Conservation (phyloP, 2,329 filamentous ascomycete species). For the Xylaria sp. region DNA sequence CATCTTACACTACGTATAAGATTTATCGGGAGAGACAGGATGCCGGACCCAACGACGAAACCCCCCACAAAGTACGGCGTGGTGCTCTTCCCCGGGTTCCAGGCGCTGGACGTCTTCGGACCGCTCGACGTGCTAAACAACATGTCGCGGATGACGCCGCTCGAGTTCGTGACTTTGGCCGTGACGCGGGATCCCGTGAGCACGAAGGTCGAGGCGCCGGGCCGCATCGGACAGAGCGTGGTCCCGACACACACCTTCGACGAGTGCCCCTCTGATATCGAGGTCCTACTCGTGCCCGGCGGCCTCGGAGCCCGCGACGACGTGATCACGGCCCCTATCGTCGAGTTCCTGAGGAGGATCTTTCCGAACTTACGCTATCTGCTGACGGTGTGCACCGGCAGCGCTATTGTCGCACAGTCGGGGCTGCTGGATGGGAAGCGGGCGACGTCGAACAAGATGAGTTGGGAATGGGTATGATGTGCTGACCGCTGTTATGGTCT, state of each 20-base stretch:
- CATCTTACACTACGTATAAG: background rate
- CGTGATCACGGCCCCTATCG: constrained; percentile 49
- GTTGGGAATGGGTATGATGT: constrained; percentile 59
- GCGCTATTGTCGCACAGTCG: constrained; percentile 66
- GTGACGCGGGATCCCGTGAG: constrained; percentile 56
- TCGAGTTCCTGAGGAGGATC: constrained; percentile 59
- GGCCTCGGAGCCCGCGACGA: constrained; percentile 61
- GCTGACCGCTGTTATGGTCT: background rate
- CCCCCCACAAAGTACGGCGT: constrained; percentile 54
- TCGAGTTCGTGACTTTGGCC: constrained; percentile 57
- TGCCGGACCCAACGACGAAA: constrained; percentile 18
- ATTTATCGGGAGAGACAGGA: constrained; percentile 2
- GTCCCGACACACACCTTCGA: constrained; percentile 64
- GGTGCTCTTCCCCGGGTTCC: constrained; percentile 58
- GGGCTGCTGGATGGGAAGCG: constrained; percentile 69
- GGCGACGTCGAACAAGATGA: constrained; percentile 75
- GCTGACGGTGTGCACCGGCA: constrained; percentile 75
- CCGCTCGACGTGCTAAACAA: constrained; percentile 60
- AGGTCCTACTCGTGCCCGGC: constrained; percentile 75
- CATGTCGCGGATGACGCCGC: constrained; percentile 50
- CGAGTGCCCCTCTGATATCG: constrained; percentile 61
- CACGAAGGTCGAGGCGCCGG: constrained; percentile 45
- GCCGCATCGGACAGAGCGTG: constrained; percentile 51
- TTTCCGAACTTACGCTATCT: constrained; percentile 64
- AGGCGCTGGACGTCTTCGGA: constrained; percentile 53